Evolutionary conservation across 192 early-diverging fungal species (phyloP).

Genomic region (Podila minutissima): DNA sequence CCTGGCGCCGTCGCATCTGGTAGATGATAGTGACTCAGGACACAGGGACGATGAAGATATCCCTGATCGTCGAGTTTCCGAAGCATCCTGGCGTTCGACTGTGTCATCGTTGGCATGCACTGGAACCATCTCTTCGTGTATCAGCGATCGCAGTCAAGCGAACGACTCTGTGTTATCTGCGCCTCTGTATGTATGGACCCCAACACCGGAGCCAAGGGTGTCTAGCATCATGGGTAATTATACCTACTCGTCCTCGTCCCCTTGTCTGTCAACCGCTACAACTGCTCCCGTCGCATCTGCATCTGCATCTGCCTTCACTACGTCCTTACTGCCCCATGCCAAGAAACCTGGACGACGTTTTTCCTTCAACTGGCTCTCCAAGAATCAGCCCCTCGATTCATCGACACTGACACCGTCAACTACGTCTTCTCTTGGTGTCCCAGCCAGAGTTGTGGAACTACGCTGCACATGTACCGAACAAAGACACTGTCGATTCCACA

Average conservation of each 20-base stretch:
- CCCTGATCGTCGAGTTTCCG: too few relatives aligned
- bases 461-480: not conserved
- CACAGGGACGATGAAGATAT: too few relatives aligned
- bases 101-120: too few relatives aligned
- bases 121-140: too few relatives aligned
- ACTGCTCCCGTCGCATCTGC: not conserved
- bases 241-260: not conserved
- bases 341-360: not conserved
- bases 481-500: constrained; percentile 3
- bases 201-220: not conserved
- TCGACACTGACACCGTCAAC: not conserved
- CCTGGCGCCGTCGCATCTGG: too few relatives aligned
- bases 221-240: not conserved
- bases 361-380: not conserved
- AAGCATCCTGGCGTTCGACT: too few relatives aligned
- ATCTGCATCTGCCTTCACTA: not conserved
- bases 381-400: not conserved
- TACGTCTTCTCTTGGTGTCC: too few relatives aligned
- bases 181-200: not conserved
- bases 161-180: not conserved
- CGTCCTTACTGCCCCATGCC: not conserved
- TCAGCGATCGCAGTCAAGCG: not conserved
- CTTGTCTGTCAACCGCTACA: not conserved
- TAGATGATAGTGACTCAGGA: too few relatives aligned
- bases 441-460: too few relatives aligned